Evolutionary conservation across 768 basidiomycete genomes (phyloP).

Genomic region (Termitomyces sp.): DNA sequence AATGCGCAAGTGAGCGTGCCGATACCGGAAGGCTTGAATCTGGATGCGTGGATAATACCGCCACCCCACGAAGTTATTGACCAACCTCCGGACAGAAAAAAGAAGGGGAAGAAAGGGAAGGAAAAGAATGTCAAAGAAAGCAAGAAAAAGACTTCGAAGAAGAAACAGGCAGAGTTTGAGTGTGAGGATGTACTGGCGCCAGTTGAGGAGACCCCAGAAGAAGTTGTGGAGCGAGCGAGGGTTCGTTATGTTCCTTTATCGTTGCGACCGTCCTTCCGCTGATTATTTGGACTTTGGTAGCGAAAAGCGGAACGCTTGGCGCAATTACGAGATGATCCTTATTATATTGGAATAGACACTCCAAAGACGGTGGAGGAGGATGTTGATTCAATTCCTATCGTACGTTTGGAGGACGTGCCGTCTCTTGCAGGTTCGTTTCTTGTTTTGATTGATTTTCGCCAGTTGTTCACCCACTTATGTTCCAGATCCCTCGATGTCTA

Average conservation of each 20-base stretch:
- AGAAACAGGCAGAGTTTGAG: slow-evolving; percentile 20
- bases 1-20: slow-evolving; percentile 78
- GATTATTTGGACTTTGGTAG: slow-evolving; percentile 29
- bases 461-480: not conserved
- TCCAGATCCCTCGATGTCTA: slow-evolving; percentile 25
- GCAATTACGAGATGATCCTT: slow-evolving; percentile 80
- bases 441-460: not conserved
- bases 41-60: slow-evolving; percentile 82
- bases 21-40: slow-evolving; percentile 78
- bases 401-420: slow-evolving; percentile 71
- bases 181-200: slow-evolving; percentile 32
- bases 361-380: slow-evolving; percentile 44
- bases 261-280: not conserved
- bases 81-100: slow-evolving; percentile 40
- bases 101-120: slow-evolving; percentile 40
- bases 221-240: slow-evolving; percentile 52
- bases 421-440: slow-evolving; percentile 30
- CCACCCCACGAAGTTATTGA: slow-evolving; percentile 40
- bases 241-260: slow-evolving; percentile 33
- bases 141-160: slow-evolving; percentile 23
- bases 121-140: slow-evolving; percentile 20
- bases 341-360: slow-evolving; percentile 74
- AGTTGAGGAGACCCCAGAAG: slow-evolving; percentile 51
- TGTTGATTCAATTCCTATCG: slow-evolving; percentile 89
- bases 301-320: slow-evolving; percentile 71